These are phyloP conservation scores for Cyclotella sp. DNA, from an alignment of 108 stramenopile species.

Conservation along the genomic window DNA sequence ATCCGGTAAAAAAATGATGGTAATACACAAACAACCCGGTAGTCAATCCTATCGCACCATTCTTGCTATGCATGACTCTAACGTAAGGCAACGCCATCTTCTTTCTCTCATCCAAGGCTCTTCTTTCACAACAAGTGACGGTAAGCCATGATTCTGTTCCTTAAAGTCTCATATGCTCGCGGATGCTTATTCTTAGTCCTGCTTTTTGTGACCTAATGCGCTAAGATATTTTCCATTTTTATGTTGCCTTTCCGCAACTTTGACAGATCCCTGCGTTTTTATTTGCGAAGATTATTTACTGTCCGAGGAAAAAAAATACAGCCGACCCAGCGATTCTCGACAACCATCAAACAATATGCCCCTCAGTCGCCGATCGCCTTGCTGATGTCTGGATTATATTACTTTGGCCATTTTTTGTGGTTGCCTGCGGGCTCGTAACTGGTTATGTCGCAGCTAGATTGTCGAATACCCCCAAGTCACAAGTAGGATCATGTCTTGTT, in stretches of 20 bases:
- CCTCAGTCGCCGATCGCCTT: constrained; percentile 65
- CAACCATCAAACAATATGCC: constrained; percentile 51
- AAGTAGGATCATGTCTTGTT: constrained; percentile 60
- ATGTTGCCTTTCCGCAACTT: neutral
- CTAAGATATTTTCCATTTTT: neutral
- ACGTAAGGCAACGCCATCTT: too few species aligned
- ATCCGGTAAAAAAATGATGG: constrained; percentile 69
- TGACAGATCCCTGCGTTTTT: constrained; percentile 76
- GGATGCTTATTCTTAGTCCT: neutral
- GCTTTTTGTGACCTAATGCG: neutral
- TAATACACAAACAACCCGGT: too few species aligned
- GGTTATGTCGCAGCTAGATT: constrained; percentile 65
- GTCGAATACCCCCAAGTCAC: constrained; percentile 59
- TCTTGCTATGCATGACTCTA: too few species aligned
- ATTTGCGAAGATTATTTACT: constrained; percentile 89
- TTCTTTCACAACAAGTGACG: constrained; percentile 84
- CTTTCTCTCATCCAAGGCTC: constrained; percentile 29
- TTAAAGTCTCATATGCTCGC: too few species aligned
- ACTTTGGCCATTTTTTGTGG: constrained; percentile 80
- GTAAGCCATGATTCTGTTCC: neutral
- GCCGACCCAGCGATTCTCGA: neutral
- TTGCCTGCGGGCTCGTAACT: constrained; percentile 59
- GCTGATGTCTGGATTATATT: constrained; percentile 75
- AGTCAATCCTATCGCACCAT: too few species aligned
- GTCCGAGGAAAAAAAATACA: constrained; percentile 48